These are phyloP conservation scores for Macadamia tetraphylla DNA, from an alignment of 164 flowering plant genomes.

Conservation along the genomic window DNA sequence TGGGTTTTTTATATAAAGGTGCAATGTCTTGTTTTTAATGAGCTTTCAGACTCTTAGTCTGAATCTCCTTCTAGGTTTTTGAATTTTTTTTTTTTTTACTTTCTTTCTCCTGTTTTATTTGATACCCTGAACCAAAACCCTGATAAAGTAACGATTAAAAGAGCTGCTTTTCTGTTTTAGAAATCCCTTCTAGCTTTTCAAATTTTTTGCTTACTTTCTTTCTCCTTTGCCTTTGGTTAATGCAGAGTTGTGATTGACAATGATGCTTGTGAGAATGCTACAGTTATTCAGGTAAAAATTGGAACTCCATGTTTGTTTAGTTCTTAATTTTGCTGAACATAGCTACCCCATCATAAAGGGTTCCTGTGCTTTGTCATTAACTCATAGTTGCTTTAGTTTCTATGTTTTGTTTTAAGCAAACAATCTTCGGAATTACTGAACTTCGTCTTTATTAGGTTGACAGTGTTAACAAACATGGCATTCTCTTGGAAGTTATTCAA, in stretches of 20 bases:
- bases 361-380: not conserved
- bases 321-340: not conserved
- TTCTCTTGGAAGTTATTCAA: constrained; percentile 81
- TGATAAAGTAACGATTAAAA: not conserved
- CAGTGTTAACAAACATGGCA: constrained; percentile 78
- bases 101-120: not conserved
- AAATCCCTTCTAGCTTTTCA: not conserved
- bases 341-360: too few species aligned
- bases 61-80: not conserved
- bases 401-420: not conserved
- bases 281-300: constrained; percentile 37
- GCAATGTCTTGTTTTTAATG: not conserved
- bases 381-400: not conserved
- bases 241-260: constrained; percentile 58
- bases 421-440: not conserved
- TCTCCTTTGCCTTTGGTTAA: not conserved
- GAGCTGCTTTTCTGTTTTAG: not conserved
- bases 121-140: not conserved
- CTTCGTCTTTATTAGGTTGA: constrained; percentile 52
- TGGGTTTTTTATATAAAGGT: not conserved
- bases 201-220: not conserved
- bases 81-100: not conserved
- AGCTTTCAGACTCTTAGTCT: not conserved
- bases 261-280: constrained; percentile 36
- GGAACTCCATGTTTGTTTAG: not conserved